phyloP scores from a whole-genome alignment of 1,284 basidiomycete species.

The Athelia sp. region DNA sequence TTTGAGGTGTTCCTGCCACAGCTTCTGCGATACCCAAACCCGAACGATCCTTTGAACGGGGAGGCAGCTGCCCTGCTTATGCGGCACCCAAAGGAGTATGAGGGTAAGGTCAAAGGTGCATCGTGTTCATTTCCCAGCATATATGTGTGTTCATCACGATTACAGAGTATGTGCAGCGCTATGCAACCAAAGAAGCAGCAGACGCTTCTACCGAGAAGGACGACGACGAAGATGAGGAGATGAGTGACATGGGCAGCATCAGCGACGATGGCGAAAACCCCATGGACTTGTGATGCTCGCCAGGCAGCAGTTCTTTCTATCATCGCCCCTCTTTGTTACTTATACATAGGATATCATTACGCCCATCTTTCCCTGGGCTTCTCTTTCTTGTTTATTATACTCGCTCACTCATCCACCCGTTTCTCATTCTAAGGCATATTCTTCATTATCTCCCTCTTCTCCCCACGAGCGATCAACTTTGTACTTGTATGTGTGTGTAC shows the following conservation, averaged over 20 bases:
- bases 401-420: not conserved
- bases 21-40: slow-evolving; percentile 95
- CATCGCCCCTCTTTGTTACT: not conserved
- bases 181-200: slow-evolving; percentile 76
- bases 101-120: slow-evolving; percentile 85
- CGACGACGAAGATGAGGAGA: slow-evolving; percentile 76
- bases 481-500: too few species aligned
- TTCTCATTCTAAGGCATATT: too few species aligned
- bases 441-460: too few species aligned
- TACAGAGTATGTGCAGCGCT: slow-evolving; percentile 82
- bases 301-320: slow-evolving; percentile 4
- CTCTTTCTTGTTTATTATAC: slow-evolving; percentile 1
- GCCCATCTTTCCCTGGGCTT: slow-evolving; percentile 7
- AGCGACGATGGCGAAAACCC: slow-evolving; percentile 57
- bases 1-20: slow-evolving; percentile 98
- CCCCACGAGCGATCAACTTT: too few species aligned
- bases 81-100: slow-evolving; percentile 95
- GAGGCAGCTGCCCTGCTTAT: slow-evolving; percentile 96
- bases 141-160: not conserved
- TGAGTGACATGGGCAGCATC: slow-evolving; percentile 90
- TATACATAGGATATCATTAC: not conserved
- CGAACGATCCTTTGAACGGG: slow-evolving; percentile 95
- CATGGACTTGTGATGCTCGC: slow-evolving; percentile 8
- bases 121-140: slow-evolving; percentile 1
- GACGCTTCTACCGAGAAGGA: slow-evolving; percentile 64